These are phyloP conservation scores for Myotisia sp. DNA, from an alignment of 2,329 filamentous ascomycete genomes.

Conservation along the genomic window DNA sequence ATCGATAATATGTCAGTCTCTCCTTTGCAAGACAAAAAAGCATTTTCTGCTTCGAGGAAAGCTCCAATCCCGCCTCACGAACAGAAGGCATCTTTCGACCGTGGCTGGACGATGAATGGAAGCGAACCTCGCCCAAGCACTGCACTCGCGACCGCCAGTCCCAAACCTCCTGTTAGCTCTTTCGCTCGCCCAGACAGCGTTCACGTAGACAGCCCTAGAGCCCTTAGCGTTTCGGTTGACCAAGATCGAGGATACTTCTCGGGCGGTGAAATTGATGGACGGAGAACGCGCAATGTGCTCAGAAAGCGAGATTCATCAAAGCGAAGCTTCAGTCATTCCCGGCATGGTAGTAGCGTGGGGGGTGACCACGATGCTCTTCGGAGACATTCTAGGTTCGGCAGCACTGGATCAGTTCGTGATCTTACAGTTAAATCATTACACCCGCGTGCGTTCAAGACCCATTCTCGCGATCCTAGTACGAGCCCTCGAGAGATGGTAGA, in stretches of 20 bases:
- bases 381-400: slow-evolving; percentile 64
- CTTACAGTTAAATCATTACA: slow-evolving; percentile 53
- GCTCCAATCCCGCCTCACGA: slow-evolving; percentile 30
- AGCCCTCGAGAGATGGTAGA: slow-evolving; percentile 32
- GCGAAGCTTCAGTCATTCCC: slow-evolving; percentile 41
- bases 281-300: slow-evolving; percentile 57
- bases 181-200: slow-evolving; percentile 12
- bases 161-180: slow-evolving; percentile 8
- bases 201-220: slow-evolving; percentile 7
- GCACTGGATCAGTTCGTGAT: slow-evolving; percentile 59
- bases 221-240: slow-evolving; percentile 39
- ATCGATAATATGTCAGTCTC: slow-evolving; percentile 50
- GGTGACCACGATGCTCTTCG: slow-evolving; percentile 60
- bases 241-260: slow-evolving; percentile 88
- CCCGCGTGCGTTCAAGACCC: slow-evolving; percentile 34
- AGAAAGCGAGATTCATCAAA: slow-evolving; percentile 50
- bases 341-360: slow-evolving; percentile 46
- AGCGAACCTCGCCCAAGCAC: slow-evolving; percentile 23
- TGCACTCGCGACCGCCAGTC: slow-evolving; percentile 16
- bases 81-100: slow-evolving; percentile 46
- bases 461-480: slow-evolving; percentile 49
- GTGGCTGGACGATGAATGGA: slow-evolving; percentile 41
- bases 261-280: slow-evolving; percentile 65
- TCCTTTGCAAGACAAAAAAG: slow-evolving; percentile 11
- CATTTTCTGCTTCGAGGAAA: slow-evolving; percentile 15